Evolutionary conservation across 352 stramenopile species (phyloP).

Genomic region (Peronosclerospora sorghi): DNA sequence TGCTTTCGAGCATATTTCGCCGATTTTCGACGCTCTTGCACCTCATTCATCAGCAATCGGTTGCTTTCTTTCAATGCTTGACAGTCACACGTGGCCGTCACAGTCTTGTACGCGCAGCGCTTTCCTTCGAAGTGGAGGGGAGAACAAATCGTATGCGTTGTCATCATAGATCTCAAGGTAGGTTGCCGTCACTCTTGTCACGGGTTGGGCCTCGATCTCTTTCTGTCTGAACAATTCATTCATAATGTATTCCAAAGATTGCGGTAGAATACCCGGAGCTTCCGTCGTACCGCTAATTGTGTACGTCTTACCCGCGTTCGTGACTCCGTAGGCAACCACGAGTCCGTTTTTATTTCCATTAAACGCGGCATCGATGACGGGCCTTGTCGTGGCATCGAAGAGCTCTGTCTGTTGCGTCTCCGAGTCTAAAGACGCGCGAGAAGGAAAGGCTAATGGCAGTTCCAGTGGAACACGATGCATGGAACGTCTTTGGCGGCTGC

Average conservation of each 20-base stretch:
- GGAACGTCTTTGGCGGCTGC: conserved; percentile 61
- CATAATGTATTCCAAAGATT: conserved; percentile 64
- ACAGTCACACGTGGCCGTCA: too few relatives aligned
- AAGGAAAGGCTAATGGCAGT: conserved; percentile 74
- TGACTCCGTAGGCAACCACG: conserved; percentile 97
- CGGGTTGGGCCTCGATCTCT: conserved; percentile 25
- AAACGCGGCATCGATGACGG: conserved; percentile 87
- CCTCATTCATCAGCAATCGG: too few relatives aligned
- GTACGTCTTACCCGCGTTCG: conserved; percentile 98
- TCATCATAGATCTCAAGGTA: conserved; percentile 99
- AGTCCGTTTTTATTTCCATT: conserved; percentile 81
- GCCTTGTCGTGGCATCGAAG: conserved; percentile 84
- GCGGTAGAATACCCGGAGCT: conserved; percentile 75
- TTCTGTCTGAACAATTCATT: conserved; percentile 43
- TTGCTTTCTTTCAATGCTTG: too few relatives aligned
- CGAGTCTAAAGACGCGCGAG: conserved; percentile 70
- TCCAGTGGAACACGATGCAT: conserved; percentile 66
- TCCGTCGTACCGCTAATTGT: conserved; percentile 89
- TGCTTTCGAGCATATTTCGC: too few relatives aligned
- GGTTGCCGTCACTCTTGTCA: conserved; percentile 71
- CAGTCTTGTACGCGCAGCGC: conserved; percentile 71
- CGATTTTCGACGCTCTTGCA: too few relatives aligned
- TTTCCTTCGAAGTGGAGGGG: conserved; percentile 37
- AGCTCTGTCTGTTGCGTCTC: conserved; percentile 82
- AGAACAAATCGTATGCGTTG: conserved; percentile 93